Base-by-base conservation (phyloP, 352 stramenopile genomes). In the Phytopythium vexans region DNA sequence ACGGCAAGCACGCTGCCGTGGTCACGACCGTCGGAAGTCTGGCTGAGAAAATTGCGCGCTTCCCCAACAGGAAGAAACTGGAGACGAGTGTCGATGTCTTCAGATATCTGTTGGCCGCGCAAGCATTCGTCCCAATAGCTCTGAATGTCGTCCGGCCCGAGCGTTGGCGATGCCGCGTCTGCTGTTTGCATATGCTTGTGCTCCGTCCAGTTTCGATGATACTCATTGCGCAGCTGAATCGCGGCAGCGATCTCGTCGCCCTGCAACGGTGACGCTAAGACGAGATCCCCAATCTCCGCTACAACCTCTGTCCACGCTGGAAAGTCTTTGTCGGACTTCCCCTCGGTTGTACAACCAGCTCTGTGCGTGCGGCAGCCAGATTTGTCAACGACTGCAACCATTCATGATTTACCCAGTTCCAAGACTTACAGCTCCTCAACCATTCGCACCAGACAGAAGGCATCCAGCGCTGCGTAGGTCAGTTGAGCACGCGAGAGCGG, bases 381-480 rank as follows among this genome's bases (percentile, higher is more conserved):
- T 51, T 15, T 56, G 47, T 49, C 27, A 36, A 12, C 32, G 52
- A 44, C 33, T 10, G 16, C 2, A 15, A 49, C 4, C 40, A 12
- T 8, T 8, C 16, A 33, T 32, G 21, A 8, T 33, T 33, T 32
- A 11, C n/a, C 32, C 41, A 38, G 33, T 2, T 11, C 16, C 6
- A 3, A 48, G 43, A 57, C 74, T 60, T 62, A 86, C 72, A 88
- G 69, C 15, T 66, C 66, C 14, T 68, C n/a, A 16, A 65, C 51
- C 34, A 89, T 85, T 54, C 80, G 66, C 12, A 88, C 55, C 7
- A 91, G 62, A 33, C 74, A 86, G 38, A 63, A 73, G 0, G 81
- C 81, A 52, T 91, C 81, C 27, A 91, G 53, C 6, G 81, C 77
- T 16, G 81, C 77, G 34, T 91, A 91, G 0, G 73, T 52, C 8